These are phyloP conservation scores for Periconia digitata DNA, from an alignment of 2,329 filamentous ascomycete genomes.

Conservation along the genomic window DNA sequence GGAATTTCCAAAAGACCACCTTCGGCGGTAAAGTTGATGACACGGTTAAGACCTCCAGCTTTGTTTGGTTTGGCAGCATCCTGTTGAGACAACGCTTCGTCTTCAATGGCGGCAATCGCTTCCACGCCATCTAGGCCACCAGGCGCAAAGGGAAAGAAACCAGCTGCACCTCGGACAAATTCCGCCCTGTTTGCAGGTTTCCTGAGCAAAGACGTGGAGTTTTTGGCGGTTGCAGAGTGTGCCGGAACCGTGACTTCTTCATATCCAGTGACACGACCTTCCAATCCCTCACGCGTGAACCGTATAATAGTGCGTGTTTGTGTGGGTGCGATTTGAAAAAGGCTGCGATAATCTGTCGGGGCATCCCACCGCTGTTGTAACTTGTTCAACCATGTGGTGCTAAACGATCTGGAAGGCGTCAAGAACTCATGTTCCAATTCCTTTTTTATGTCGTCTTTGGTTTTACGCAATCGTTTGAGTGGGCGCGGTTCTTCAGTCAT, in stretches of 20 bases:
- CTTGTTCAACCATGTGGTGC: slow-evolving; percentile 80
- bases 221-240: slow-evolving; percentile 87
- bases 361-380: slow-evolving; percentile 90
- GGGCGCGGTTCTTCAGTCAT: slow-evolving; percentile 58
- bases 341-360: slow-evolving; percentile 74
- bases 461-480: slow-evolving; percentile 57
- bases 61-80: slow-evolving; percentile 43
- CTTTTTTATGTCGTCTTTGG: slow-evolving; percentile 64
- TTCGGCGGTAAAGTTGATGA: slow-evolving; percentile 79
- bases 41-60: slow-evolving; percentile 67
- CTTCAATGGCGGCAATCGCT: slow-evolving; percentile 80
- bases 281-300: slow-evolving; percentile 86
- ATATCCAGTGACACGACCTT: slow-evolving; percentile 91
- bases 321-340: slow-evolving; percentile 85
- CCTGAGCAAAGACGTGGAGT: slow-evolving; percentile 83
- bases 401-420: slow-evolving; percentile 77
- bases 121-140: slow-evolving; percentile 87
- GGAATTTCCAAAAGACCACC: slow-evolving; percentile 78
- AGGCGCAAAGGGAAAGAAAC: slow-evolving; percentile 92
- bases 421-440: slow-evolving; percentile 77
- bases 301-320: slow-evolving; percentile 94
- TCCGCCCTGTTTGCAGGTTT: slow-evolving; percentile 86
- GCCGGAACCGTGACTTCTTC: slow-evolving; percentile 90
- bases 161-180: slow-evolving; percentile 88
- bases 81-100: slow-evolving; percentile 64